phyloP scores from a whole-genome alignment of 106 monocot genomes.

The Acanthochlamys bracteata region DNA sequence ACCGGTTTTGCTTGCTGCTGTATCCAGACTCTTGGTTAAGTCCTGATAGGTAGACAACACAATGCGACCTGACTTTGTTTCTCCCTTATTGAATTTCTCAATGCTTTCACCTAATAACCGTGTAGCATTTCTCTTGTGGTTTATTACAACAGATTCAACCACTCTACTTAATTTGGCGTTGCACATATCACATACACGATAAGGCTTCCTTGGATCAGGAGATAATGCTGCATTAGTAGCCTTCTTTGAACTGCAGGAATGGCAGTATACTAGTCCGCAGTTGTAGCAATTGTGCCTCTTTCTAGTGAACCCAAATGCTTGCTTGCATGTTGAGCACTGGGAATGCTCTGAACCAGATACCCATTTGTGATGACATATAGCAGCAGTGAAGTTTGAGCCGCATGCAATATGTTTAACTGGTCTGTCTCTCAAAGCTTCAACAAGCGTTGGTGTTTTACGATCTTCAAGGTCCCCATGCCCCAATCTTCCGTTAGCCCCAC shows the following conservation, averaged over 20 bases:
- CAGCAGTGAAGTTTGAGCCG: slow-evolving; percentile 52
- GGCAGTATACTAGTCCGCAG: slow-evolving; percentile 48
- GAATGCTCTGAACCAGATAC: slow-evolving; percentile 46
- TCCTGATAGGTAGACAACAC: slow-evolving; percentile 39
- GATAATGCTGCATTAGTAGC: slow-evolving; percentile 41
- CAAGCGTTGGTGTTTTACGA: slow-evolving; percentile 27
- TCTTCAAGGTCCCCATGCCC: slow-evolving; percentile 50
- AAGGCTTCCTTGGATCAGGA: slow-evolving; percentile 42
- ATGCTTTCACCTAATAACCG: slow-evolving; percentile 28
- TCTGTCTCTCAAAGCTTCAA: slow-evolving; percentile 50
- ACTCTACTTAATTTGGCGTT: slow-evolving; percentile 35
- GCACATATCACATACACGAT: slow-evolving; percentile 53
- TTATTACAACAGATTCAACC: no score
- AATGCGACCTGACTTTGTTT: no score
- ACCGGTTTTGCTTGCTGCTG: slow-evolving; percentile 53
- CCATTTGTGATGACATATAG: slow-evolving; percentile 48
- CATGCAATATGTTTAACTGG: slow-evolving; percentile 48
- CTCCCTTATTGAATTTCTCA: background rate
- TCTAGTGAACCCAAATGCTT: slow-evolving; percentile 46
- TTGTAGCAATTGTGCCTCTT: slow-evolving; percentile 59
- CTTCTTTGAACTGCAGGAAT: slow-evolving; percentile 45
- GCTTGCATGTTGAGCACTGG: slow-evolving; percentile 41
- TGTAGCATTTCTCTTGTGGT: slow-evolving; percentile 13
- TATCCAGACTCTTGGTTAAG: slow-evolving; percentile 65
- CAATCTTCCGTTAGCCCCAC: slow-evolving; percentile 43